A percentile compares a stretch with the other conserved stretches of the same genome.
These are phyloP conservation scores for Colletotrichum lini DNA, from an alignment of 2,329 filamentous ascomycete genomes.

Conservation along the genomic window DNA sequence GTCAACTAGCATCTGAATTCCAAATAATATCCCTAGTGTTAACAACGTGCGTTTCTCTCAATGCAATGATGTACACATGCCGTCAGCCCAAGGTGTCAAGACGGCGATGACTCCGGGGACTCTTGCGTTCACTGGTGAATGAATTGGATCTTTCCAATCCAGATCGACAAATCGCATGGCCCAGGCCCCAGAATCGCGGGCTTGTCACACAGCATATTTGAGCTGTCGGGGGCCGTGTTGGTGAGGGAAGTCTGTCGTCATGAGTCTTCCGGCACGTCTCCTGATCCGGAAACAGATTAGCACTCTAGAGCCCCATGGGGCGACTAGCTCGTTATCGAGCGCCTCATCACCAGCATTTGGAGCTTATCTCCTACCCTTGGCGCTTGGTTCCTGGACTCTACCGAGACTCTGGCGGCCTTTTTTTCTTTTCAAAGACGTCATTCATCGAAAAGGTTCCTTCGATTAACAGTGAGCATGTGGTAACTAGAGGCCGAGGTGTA, in stretches of 20 bases:
- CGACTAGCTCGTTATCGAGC: constrained; percentile 27
- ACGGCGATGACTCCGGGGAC: not conserved
- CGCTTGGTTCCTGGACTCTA: not conserved
- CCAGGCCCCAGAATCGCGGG: not conserved
- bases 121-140: not conserved
- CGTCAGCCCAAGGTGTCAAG: not conserved
- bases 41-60: too few relatives aligned
- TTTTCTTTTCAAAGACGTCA: constrained; percentile 37
- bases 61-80: not conserved
- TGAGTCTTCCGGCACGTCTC: constrained; percentile 20
- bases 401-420: constrained; percentile 7
- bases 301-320: not conserved
- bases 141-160: not conserved
- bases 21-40: too few relatives aligned
- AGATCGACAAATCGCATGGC: not conserved
- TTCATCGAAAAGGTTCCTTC: constrained; percentile 11
- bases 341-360: not conserved
- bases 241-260: constrained; percentile 33
- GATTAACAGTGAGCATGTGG: not conserved
- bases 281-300: constrained; percentile 24
- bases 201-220: not conserved
- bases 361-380: constrained; percentile 18
- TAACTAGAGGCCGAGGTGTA: not conserved
- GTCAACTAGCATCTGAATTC: too few relatives aligned
- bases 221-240: not conserved